A percentile compares a stretch with the other conserved stretches of the same genome.
These are phyloP conservation scores for Noccaea bulbosa DNA, from an alignment of 345 rosid species.

Conservation along the genomic window DNA sequence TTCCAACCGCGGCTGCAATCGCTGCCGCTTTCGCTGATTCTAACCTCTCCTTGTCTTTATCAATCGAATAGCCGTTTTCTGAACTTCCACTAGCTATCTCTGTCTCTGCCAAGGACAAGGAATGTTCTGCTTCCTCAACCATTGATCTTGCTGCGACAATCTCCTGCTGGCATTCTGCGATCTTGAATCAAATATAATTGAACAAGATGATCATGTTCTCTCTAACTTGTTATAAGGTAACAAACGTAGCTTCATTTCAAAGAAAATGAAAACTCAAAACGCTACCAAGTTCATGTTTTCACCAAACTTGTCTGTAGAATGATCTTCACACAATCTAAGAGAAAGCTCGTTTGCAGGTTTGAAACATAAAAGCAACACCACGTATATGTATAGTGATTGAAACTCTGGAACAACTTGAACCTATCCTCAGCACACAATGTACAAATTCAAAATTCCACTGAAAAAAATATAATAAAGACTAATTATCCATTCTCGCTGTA, in stretches of 20 bases:
- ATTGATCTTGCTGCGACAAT: constrained; percentile 71
- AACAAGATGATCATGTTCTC: constrained; percentile 3
- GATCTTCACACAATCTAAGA: constrained; percentile 6
- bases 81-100: constrained; percentile 6
- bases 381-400: constrained; percentile 7
- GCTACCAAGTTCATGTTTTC: constrained; percentile 1
- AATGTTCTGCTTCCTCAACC: constrained; percentile 78
- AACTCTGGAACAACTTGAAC: constrained; percentile 11
- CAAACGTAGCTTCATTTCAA: constrained; percentile 11
- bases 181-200: constrained; percentile 49
- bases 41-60: constrained; percentile 68
- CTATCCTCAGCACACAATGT: constrained; percentile 1
- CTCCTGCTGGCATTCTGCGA: constrained; percentile 78
- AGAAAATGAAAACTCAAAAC: constrained; percentile 2
- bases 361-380: constrained; percentile 23
- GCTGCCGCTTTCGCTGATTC: constrained; percentile 80
- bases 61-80: constrained; percentile 32
- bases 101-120: constrained; percentile 44
- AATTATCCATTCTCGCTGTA: background rate
- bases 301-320: background rate
- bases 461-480: too few species aligned
- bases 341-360: background rate
- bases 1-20: constrained; percentile 76
- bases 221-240: background rate
- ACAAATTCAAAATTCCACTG: background rate